A percentile compares a stretch with the other conserved stretches of the same genome.
phyloP scores from a whole-genome alignment of 2,329 filamentous ascomycete genomes.

The Dactylellina leptospora region DNA sequence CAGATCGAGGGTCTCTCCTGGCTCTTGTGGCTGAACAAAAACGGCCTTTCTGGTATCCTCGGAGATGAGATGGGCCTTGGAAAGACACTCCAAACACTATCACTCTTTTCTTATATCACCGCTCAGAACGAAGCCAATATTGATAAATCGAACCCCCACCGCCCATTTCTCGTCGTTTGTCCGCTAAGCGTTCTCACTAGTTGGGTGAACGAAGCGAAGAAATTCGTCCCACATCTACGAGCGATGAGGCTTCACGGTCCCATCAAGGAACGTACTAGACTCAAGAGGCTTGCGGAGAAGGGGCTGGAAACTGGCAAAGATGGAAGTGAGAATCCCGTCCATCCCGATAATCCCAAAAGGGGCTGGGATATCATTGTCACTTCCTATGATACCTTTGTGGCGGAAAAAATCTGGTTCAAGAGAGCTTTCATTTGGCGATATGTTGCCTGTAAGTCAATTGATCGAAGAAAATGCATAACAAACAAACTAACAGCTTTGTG shows the following conservation, averaged over 20 bases:
- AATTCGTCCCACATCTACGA: conserved; percentile 79
- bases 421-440: conserved; percentile 66
- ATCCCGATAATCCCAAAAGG: conserved; percentile 73
- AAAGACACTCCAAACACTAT: conserved; percentile 96
- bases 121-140: conserved; percentile 63
- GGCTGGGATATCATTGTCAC: conserved; percentile 64
- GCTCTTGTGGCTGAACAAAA: conserved; percentile 83
- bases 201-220: conserved; percentile 88
- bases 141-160: conserved; percentile 72
- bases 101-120: conserved; percentile 77
- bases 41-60: conserved; percentile 84
- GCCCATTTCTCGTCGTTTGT: conserved; percentile 82
- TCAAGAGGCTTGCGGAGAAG: conserved; percentile 64
- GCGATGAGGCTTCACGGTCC: conserved; percentile 78
- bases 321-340: conserved; percentile 65
- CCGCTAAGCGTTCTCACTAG: conserved; percentile 94
- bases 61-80: conserved; percentile 97
- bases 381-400: conserved; percentile 50
- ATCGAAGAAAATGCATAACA: neutral
- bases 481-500: neutral
- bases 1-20: conserved; percentile 95
- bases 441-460: conserved; percentile 67
- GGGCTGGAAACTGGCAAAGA: conserved; percentile 63
- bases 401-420: conserved; percentile 63
- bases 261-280: conserved; percentile 71